Base-by-base conservation (phyloP, 2,329 filamentous ascomycete species). In the Penicillium paneum region DNA sequence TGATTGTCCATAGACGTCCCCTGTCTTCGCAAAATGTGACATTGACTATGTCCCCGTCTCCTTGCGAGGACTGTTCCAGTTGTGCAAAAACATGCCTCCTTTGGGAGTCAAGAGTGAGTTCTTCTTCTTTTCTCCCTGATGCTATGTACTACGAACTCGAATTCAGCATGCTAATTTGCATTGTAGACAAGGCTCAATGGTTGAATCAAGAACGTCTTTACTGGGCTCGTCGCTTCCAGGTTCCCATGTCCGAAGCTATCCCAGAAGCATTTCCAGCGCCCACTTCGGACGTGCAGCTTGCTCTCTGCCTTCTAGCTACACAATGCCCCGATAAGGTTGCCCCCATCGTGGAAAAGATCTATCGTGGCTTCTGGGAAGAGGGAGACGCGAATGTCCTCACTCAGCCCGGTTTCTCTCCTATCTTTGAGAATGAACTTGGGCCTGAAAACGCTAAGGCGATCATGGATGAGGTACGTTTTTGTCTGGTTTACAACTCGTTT, bases 191-290 rank as follows among this genome's bases (percentile, higher is more conserved):
- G 21, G 17, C 55, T 1, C 40, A 56, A 39, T 61, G 59, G 59
- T 52, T 61, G 4, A 54, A 61, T n/a, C 29, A 41, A 11, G 59
- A 61, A 26, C 49, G 57, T 3, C 35, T 61, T 15, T 61, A 61
- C 28, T 61, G 53, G 59, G 44, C 50, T 35, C 43, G 40, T 19
- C 54, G 59, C 28, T 58, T 61, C 28, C 49, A 51, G 2, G 57
- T 55, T 5, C 49, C 57, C 15, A 55, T 59, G 42, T 52, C 49
- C 1, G 55, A 55, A 19, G 32, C 48, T 0, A 21, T 60, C 15
- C 57, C 57, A 1, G 21, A 55, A 13, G 57, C 55, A 8, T 60
- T 58, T 35, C 57, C 57, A 8, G 46, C 55, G 3, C 15, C 52
- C 7, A 60, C 57, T 15, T 36, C 32, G 2, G 46, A 60, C 2